Evolutionary conservation across 441 rosid genomes (phyloP).

Genomic region (Eutrema salsugineum): DNA sequence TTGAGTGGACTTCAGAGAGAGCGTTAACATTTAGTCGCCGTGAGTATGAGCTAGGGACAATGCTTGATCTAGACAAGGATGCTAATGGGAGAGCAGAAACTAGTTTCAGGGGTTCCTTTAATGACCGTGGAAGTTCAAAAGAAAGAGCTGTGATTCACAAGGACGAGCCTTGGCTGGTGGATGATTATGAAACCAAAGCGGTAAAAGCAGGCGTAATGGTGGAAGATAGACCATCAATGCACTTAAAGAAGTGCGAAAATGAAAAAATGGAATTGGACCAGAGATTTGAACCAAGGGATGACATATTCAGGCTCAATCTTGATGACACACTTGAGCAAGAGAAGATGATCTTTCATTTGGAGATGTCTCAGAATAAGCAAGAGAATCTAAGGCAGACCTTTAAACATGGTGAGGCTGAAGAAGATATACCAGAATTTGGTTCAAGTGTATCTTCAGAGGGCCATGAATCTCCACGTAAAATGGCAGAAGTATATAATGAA

Average conservation of each 20-base stretch:
- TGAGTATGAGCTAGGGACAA: constrained; percentile 4
- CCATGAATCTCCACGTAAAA: constrained; percentile 5
- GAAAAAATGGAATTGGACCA: not conserved
- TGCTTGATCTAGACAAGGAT: not conserved
- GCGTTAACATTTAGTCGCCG: constrained; percentile 19
- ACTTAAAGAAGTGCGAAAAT: not conserved
- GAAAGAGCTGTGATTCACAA: not conserved
- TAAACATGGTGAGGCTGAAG: constrained; percentile 27
- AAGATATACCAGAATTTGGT: not conserved
- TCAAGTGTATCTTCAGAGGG: constrained; percentile 5
- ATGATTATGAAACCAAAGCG: not conserved
- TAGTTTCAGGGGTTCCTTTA: not conserved
- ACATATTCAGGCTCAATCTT: constrained; percentile 10
- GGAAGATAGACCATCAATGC: not conserved
- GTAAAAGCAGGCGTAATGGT: not conserved
- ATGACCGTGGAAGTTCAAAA: not conserved
- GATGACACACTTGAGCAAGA: constrained; percentile 21
- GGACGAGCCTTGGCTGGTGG: not conserved
- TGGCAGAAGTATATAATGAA: constrained; percentile 2
- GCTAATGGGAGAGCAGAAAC: constrained; percentile 5
- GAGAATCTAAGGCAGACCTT: constrained; percentile 30
- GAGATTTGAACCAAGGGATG: constrained; percentile 12
- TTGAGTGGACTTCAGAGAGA: constrained; percentile 25
- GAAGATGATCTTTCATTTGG: constrained; percentile 1
- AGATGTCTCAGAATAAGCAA: constrained; percentile 18